These are phyloP conservation scores for Nicotiana benthamiana DNA, from an alignment of 257 asterid genomes.

Conservation along the genomic window DNA sequence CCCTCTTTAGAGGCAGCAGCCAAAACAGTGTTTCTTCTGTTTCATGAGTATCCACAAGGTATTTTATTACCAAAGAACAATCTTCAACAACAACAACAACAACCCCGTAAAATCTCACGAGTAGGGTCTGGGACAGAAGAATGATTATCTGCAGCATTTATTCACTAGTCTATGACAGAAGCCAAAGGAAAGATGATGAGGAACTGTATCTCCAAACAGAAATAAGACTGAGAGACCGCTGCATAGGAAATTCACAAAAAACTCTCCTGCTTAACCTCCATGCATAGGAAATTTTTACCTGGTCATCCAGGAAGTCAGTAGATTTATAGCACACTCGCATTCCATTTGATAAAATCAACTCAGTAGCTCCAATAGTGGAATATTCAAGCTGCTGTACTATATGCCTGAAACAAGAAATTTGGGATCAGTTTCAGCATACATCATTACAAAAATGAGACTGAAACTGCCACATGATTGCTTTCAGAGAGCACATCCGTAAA, in stretches of 20 bases:
- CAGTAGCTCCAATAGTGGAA: slow-evolving; percentile 60
- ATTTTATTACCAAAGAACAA: neutral
- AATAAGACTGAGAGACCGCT: neutral
- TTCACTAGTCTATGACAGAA: slow-evolving; percentile 5
- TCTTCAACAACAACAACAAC: no score
- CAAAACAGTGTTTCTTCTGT: neutral
- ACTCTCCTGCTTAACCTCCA: neutral
- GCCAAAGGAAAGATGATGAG: neutral
- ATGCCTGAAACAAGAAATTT: slow-evolving; percentile 37
- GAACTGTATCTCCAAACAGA: neutral
- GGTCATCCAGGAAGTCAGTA: slow-evolving; percentile 90
- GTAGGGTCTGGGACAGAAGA: no score
- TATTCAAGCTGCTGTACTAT: slow-evolving; percentile 59
- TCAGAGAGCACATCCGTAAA: neutral
- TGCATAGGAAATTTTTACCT: slow-evolving; percentile 39
- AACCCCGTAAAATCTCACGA: no score
- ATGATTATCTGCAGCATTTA: neutral
- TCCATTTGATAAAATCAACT: slow-evolving; percentile 82
- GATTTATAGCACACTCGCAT: slow-evolving; percentile 91
- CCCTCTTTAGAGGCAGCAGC: neutral
- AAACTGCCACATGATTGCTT: neutral
- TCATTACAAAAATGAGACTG: neutral
- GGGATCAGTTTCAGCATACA: neutral
- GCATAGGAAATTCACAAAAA: neutral
- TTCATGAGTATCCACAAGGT: neutral